Evolutionary conservation across 176 grass and related monocot genomes (phyloP).

Genomic region (Chrysopogon serrulatus): DNA sequence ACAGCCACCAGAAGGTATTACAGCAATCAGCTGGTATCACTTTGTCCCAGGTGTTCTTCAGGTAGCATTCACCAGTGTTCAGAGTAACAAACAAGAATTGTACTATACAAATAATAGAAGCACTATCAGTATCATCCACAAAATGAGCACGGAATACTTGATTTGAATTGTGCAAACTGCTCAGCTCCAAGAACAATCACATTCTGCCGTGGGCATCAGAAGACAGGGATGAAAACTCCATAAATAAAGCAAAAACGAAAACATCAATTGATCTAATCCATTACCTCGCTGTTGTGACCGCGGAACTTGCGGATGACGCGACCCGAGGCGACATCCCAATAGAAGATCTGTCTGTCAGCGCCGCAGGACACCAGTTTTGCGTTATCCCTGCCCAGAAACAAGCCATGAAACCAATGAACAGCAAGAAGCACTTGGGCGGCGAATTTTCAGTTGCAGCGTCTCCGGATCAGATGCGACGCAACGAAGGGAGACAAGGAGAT

Average conservation of each 20-base stretch:
- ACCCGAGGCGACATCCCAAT: constrained; percentile 82
- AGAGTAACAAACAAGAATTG: not conserved
- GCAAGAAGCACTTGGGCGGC: not conserved
- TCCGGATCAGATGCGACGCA: not conserved
- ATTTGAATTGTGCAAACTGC: not conserved
- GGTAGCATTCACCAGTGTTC: not conserved
- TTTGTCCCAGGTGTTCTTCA: not conserved
- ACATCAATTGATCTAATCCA: not conserved
- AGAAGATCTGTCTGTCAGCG: constrained; percentile 85
- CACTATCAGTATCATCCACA: not conserved
- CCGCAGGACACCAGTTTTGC: constrained; percentile 88
- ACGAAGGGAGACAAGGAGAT: not conserved
- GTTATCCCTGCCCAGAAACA: constrained; percentile 57
- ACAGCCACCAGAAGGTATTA: not conserved
- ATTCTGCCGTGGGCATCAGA: not conserved
- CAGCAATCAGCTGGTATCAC: not conserved
- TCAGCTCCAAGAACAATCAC: not conserved
- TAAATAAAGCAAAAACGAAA: not conserved
- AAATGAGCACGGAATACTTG: not conserved
- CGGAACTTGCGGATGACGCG: constrained; percentile 92
- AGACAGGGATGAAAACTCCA: not conserved
- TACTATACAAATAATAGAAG: not conserved
- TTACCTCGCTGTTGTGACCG: constrained; percentile 93
- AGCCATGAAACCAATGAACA: not conserved
- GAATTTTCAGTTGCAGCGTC: not conserved